phyloP scores from a whole-genome alignment of 2,329 filamentous ascomycete species.

The Diplodia seriata region DNA sequence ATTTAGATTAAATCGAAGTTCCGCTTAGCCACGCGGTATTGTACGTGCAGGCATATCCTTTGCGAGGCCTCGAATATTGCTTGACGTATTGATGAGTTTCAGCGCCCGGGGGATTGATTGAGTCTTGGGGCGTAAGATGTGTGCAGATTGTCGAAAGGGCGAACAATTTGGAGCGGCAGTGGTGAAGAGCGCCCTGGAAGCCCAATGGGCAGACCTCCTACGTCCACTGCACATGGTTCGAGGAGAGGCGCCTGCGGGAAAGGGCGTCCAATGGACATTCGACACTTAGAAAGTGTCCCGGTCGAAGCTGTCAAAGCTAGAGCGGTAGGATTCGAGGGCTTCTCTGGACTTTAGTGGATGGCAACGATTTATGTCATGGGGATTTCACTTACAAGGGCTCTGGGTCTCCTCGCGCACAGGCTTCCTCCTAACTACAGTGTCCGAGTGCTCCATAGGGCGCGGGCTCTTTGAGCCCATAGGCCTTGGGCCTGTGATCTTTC shows the following conservation, averaged over 20 bases:
- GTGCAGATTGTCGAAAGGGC: not conserved
- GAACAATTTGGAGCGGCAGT: conserved; percentile 5
- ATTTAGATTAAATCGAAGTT: not conserved
- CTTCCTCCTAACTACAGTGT: conserved; percentile 56
- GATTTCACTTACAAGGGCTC: conserved; percentile 39
- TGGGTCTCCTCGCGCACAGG: conserved; percentile 37
- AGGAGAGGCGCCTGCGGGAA: not conserved
- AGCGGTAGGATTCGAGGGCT: conserved; percentile 39
- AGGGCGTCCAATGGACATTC: not conserved
- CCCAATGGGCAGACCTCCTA: not conserved
- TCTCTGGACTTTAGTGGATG: conserved; percentile 12
- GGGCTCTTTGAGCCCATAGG: conserved; percentile 52
- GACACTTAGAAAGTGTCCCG: conserved; percentile 45
- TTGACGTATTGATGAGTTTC: not conserved
- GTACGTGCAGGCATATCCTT: not conserved
- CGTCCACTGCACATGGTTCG: not conserved
- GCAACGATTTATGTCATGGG: not conserved
- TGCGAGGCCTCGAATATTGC: not conserved
- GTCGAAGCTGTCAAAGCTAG: conserved; percentile 46
- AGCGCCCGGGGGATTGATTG: not conserved
- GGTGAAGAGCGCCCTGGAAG: not conserved
- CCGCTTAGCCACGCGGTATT: not conserved
- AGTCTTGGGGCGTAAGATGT: not conserved
- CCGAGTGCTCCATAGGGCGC: conserved; percentile 62
- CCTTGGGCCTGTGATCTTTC: conserved; percentile 51